These are phyloP conservation scores for Hirschfeldia incana DNA, from an alignment of 345 rosid species.

Conservation along the genomic window DNA sequence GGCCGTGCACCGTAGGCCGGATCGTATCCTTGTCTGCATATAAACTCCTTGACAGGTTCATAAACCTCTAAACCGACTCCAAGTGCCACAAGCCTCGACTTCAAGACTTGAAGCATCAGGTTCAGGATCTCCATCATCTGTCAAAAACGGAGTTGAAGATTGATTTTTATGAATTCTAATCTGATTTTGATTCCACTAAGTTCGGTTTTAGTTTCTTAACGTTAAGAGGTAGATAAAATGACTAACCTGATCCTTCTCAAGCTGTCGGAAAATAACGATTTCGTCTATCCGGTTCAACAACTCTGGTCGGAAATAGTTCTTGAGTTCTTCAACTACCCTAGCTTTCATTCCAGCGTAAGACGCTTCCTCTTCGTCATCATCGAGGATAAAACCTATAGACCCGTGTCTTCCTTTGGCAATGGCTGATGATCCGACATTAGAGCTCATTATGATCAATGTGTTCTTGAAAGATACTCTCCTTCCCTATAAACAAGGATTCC, in stretches of 20 bases:
- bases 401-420: slow-evolving; percentile 89
- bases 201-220: not conserved
- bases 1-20: slow-evolving; percentile 78
- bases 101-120: slow-evolving; percentile 86
- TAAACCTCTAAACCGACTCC: slow-evolving; percentile 89
- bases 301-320: slow-evolving; percentile 90
- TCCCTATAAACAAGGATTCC: slow-evolving; percentile 50
- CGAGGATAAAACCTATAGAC: slow-evolving; percentile 63
- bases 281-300: slow-evolving; percentile 94
- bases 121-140: slow-evolving; percentile 84
- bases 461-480: slow-evolving; percentile 92
- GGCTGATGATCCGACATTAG: slow-evolving; percentile 85
- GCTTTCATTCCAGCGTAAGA: slow-evolving; percentile 81
- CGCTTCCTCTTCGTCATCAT: slow-evolving; percentile 49
- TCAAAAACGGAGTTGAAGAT: not conserved
- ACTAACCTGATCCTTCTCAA: slow-evolving; percentile 85
- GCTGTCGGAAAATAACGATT: slow-evolving; percentile 81
- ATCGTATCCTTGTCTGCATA: slow-evolving; percentile 87
- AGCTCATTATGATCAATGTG: slow-evolving; percentile 90
- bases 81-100: slow-evolving; percentile 65
- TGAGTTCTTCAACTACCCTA: slow-evolving; percentile 79
- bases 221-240: not conserved
- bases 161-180: not conserved
- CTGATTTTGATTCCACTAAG: too few species aligned
- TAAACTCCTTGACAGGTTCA: slow-evolving; percentile 68